Evolutionary conservation across 2,329 filamentous ascomycete genomes (phyloP).

Genomic region (Phoma sp.): DNA sequence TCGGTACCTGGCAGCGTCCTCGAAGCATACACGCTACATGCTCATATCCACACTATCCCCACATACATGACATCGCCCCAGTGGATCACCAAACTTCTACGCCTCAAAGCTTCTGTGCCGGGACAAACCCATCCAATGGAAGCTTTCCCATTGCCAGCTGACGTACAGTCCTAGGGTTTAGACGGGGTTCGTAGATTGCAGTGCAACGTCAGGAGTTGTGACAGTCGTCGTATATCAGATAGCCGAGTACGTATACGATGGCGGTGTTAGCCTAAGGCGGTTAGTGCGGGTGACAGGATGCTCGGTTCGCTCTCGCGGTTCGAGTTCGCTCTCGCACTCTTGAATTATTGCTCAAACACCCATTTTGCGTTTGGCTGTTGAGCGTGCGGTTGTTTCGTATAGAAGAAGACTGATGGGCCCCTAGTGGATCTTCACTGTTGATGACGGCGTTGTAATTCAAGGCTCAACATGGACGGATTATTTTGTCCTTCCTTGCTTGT

Average conservation of each 20-base stretch:
- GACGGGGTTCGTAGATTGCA: conserved; percentile 5
- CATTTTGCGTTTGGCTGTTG: not conserved
- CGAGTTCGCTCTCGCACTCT: not conserved
- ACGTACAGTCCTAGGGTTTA: not conserved
- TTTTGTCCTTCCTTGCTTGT: not conserved
- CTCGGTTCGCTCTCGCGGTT: not conserved
- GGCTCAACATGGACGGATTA: not conserved
- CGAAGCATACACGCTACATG: not conserved
- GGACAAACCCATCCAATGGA: not conserved
- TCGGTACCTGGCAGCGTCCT: not conserved
- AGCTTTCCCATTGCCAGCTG: not conserved
- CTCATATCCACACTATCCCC: conserved; percentile 2
- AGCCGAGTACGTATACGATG: conserved; percentile 10
- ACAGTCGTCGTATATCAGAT: conserved; percentile 11
- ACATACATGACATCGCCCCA: not conserved
- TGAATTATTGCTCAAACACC: not conserved
- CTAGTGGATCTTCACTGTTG: not conserved
- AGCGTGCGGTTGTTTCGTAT: not conserved
- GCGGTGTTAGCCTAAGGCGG: not conserved
- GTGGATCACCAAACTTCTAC: not conserved
- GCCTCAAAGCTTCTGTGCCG: not conserved
- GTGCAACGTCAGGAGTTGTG: conserved; percentile 4
- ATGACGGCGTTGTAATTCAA: not conserved
- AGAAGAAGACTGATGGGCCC: not conserved
- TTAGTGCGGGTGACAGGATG: not conserved